Evolutionary conservation across 164 flowering plant species (phyloP), one percentile per base, ranked within the genome.

Genomic region (Magnolia officinalis): DNA sequence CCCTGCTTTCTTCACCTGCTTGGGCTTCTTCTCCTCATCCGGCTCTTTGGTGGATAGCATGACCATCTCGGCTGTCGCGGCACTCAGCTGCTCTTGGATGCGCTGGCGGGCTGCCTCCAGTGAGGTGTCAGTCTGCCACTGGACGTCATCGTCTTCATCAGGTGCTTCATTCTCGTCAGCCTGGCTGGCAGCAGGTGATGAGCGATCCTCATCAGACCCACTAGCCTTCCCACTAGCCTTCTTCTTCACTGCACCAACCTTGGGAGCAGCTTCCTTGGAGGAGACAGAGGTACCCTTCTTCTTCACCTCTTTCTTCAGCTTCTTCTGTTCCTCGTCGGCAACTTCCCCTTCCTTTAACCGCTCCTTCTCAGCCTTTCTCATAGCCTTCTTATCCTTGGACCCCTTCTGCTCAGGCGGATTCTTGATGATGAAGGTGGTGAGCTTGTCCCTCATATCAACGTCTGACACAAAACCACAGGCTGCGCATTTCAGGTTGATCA

Each of bases 331-430:
- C 80, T 90, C 97, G 80, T 94, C 98, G 61, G 92, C 97, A 45
- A 89, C 92, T 75, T 94, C 97, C 10, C 98, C 98, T 81, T 92
- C 98, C 85, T 92, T 94, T 24, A 94, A 86, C 9, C 97, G 81
- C 84, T 94, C 98, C 80, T 91, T 94, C 87, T 94, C 98, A 68
- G 98, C 97, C 74, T 92, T 88, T 84, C 98, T 89, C 96, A 92
- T 84, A 20, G 94, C 91, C 80, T 94, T 94, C 86, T 94, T 92
- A 76, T 94, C 96, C 80, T 92, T 92, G 0, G 89, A 77, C n/a
- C 84, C 82, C 78, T 92, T 94, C 77, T 76, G 83, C 80, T 90
- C 97, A 19, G 98, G 97, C 0, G 98, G 98, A 29, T 94, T 91
- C 86, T 94, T 92, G 21, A 92, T 72, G 26, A 94, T 92, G 80